Evolutionary conservation across 176 grass and related monocot species (phyloP), one percentile per base, ranked within the genome.

Genomic region (Cocos nucifera): DNA sequence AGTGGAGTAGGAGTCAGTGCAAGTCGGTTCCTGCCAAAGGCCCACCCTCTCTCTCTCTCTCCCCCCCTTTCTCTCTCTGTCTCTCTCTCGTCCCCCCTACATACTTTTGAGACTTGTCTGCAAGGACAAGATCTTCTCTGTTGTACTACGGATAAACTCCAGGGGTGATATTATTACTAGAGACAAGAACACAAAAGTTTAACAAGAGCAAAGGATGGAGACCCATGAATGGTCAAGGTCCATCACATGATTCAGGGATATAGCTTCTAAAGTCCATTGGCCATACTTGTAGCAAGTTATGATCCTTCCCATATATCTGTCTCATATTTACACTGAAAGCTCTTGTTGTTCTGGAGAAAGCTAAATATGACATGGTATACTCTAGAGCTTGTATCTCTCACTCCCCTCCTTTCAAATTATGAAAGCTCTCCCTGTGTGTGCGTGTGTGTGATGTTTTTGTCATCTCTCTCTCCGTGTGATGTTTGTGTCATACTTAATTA

Each of bases 101-200:
- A 82, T 61, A 64, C 71, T 79, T 63, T 56, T 73, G 50, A 64
- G 77, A 76, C 80, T 64, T 68, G 79, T 72, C 65, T 78, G 77
- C 83, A 79, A 88, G 78, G 80, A 82, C 89, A 88, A 85, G 64
- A 94, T 94, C 84, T 85, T 82, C 67, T 78, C 71, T 73, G 69
- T 72, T 76, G 84, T 82, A 94, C 89, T 85, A 66, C 68, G 76
- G 75, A 88, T 71, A 82, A 94, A 79, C 67, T 76, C 74, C 77
- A 82, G 75, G 66, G 73, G 74, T 18, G 77, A 74, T 83, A 81
- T 76, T 79, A 69, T 71, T 74, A 69, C 55, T 61, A 23, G 69
- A 69, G 79, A 71, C 35, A 74, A 49, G 35, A 19, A 74, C 54
- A 83, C 58, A 70, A 57, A 50, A 72, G 69, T 44, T 44, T 44